Percentiles rank a stretch among this genome's conserved stretches.
phyloP scores from a whole-genome alignment of 257 asterid species.

The Ajuga chamaepitys region DNA sequence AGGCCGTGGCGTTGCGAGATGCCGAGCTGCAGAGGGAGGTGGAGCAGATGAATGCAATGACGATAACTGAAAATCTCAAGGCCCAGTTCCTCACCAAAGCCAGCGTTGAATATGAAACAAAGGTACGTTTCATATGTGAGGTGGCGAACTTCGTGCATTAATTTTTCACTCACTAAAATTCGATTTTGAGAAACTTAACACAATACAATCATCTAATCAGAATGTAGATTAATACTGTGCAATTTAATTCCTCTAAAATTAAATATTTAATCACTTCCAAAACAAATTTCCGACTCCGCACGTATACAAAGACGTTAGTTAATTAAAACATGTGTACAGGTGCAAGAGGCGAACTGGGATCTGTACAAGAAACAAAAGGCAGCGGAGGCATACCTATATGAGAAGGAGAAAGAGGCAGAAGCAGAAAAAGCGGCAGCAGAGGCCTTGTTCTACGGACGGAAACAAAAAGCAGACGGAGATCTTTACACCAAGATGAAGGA shows the following conservation, averaged over 20 bases:
- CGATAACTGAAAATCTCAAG: conserved; percentile 52
- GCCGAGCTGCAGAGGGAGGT: conserved; percentile 58
- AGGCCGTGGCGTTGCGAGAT: conserved; percentile 53
- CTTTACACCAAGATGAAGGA: conserved; percentile 51
- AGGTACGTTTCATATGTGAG: conserved; percentile 22
- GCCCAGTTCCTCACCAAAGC: conserved; percentile 52
- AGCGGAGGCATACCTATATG: conserved; percentile 52
- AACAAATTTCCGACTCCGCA: too few relatives aligned
- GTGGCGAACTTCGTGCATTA: too few relatives aligned
- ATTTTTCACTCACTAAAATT: too few relatives aligned
- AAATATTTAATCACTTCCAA: too few relatives aligned
- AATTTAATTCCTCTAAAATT: too few relatives aligned
- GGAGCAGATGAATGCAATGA: conserved; percentile 50
- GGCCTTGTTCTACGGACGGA: conserved; percentile 34
- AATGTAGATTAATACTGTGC: too few relatives aligned
- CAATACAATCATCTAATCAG: too few relatives aligned
- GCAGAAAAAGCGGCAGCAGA: conserved; percentile 47
- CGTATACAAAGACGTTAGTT: too few relatives aligned
- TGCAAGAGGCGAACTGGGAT: conserved; percentile 71
- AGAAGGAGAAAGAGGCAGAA: conserved; percentile 50
- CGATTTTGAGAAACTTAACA: too few relatives aligned
- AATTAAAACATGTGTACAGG: conserved; percentile 21
- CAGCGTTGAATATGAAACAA: conserved; percentile 57
- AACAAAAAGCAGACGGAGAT: conserved; percentile 44
- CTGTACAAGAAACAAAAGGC: conserved; percentile 55